A percentile compares a stretch with the other conserved stretches of the same genome.
These are phyloP conservation scores for Alternaria metachromatica DNA, from an alignment of 2,329 filamentous ascomycete species.

Conservation along the genomic window DNA sequence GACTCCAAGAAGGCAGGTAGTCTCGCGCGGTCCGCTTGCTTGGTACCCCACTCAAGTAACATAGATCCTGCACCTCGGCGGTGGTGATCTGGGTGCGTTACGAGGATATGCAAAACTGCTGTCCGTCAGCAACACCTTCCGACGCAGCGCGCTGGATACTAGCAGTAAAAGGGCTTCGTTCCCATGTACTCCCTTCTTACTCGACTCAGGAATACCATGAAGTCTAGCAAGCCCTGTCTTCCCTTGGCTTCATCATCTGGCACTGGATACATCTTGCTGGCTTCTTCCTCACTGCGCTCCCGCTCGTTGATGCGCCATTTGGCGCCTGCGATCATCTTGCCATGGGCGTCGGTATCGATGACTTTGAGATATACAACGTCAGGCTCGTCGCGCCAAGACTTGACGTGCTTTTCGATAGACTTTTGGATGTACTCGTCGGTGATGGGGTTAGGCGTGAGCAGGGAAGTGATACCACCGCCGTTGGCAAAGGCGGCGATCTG, in stretches of 20 bases:
- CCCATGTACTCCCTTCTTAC: constrained; percentile 42
- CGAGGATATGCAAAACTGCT: constrained; percentile 39
- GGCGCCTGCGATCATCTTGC: constrained; percentile 43
- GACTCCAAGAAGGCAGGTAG: constrained; percentile 54
- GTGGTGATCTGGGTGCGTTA: constrained; percentile 50
- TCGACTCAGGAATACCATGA: constrained; percentile 33
- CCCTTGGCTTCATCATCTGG: constrained; percentile 33
- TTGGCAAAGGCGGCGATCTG: constrained; percentile 36
- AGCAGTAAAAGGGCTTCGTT: constrained; percentile 45
- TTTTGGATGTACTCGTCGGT: constrained; percentile 27
- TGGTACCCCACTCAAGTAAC: constrained; percentile 50
- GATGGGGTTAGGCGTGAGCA: constrained; percentile 26
- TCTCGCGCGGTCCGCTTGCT: constrained; percentile 49
- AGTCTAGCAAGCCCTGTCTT: constrained; percentile 34
- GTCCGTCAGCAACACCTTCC: neutral
- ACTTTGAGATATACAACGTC: constrained; percentile 42
- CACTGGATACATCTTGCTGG: constrained; percentile 37
- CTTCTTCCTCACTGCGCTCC: constrained; percentile 40
- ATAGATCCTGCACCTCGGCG: constrained; percentile 51
- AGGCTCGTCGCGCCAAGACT: constrained; percentile 32
- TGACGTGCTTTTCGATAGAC: constrained; percentile 32
- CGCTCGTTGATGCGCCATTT: constrained; percentile 47
- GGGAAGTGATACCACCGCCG: constrained; percentile 34
- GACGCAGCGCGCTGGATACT: constrained; percentile 2
- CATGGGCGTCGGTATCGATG: constrained; percentile 40